Evolutionary conservation across 306 rosid genomes (phyloP), one percentile per base, ranked within the genome.

Genomic region (Benincasa hispida): DNA sequence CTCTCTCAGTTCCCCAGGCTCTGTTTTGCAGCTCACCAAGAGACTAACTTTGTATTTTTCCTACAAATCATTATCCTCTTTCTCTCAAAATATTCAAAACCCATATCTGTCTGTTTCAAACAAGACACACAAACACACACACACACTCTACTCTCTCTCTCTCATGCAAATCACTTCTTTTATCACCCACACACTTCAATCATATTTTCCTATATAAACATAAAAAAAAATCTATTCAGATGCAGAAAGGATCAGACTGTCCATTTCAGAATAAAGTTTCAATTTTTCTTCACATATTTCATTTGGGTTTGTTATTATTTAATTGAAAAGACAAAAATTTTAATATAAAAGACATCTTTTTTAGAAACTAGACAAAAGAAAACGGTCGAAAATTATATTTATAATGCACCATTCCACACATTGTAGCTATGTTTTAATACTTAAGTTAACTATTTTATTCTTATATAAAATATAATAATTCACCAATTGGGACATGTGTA

Each of bases 1-100:
- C n/a, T n/a, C n/a, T n/a, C n/a, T n/a, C n/a, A n/a, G n/a, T n/a
- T n/a, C n/a, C n/a, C n/a, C n/a, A n/a, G n/a, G n/a, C n/a, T n/a
- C n/a, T n/a, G n/a, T n/a, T n/a, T n/a, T n/a, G n/a, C n/a, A 59
- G 19, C n/a, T 15, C 67, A 5, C 21, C 37, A 6, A 27, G 47
- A 10, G 47, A 67, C 74, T 30, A 41, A 67, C 32, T 67, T 67
- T 67, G 74, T 67, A 67, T 65, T 65, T 65, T 65, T 65, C 72
- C 28, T 65, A 30, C 72, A 65, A 30, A 32, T 63, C 72, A 63
- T 63, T 63, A 35, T 57, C 32, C 32, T 57, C 32, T 57, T 17
- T 63, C 27, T 37, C 72, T 66, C 72, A 62, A 24, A 30, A 17
- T 62, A 17, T 62, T 32, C 69, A 62, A 62, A 62, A 62, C 45